phyloP scores from a whole-genome alignment of 2,329 filamentous ascomycete species.

The Ceratocystis lukuohia region DNA sequence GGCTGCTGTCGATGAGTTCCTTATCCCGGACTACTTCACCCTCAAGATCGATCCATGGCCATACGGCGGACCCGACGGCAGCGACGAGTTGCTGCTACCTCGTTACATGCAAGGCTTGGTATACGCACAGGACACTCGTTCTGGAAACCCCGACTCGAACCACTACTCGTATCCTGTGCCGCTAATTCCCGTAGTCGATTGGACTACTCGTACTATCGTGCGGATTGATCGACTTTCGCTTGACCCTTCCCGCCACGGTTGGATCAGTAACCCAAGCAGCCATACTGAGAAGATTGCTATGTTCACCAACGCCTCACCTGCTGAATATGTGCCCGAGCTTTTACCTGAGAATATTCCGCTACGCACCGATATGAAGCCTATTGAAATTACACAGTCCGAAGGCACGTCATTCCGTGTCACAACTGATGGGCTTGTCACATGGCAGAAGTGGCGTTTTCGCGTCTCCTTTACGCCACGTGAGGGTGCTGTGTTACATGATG shows the following conservation, averaged over 20 bases:
- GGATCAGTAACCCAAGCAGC: constrained; percentile 17
- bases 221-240: constrained; percentile 45
- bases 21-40: constrained; percentile 31
- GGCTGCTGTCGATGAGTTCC: constrained; percentile 35
- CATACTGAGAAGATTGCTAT: constrained; percentile 30
- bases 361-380: constrained; percentile 48
- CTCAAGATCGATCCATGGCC: constrained; percentile 49
- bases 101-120: constrained; percentile 39
- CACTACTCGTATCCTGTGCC: constrained; percentile 51
- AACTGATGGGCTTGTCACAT: constrained; percentile 36
- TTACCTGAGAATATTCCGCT: constrained; percentile 30
- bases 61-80: constrained; percentile 38
- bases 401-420: constrained; percentile 52
- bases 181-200: constrained; percentile 46
- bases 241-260: constrained; percentile 34
- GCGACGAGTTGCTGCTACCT: constrained; percentile 24
- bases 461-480: constrained; percentile 58
- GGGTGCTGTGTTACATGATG: constrained; percentile 55
- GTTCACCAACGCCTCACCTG: constrained; percentile 30
- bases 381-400: constrained; percentile 58
- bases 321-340: constrained; percentile 40
- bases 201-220: constrained; percentile 39
- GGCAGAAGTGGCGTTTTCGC: constrained; percentile 58
- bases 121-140: constrained; percentile 33
- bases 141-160: constrained; percentile 41